Conservation (phyloP, 2,329 filamentous ascomycete genomes). For the Proliferodiscus dingleyae region DNA sequence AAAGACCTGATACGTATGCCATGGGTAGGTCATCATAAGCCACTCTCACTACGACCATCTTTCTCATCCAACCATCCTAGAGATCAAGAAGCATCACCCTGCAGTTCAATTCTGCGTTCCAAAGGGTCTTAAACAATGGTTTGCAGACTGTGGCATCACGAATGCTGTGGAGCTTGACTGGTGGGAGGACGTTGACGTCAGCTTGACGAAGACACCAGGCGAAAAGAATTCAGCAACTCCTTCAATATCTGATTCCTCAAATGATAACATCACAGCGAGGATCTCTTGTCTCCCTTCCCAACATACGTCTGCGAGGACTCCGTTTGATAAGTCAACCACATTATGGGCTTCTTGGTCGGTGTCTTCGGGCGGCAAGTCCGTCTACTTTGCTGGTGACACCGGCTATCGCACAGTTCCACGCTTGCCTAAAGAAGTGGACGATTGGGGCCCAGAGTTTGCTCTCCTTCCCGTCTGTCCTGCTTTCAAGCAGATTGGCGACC, state of each 20-base stretch:
- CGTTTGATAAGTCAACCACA: constrained; percentile 64
- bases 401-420: constrained; percentile 77
- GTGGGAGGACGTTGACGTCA: constrained; percentile 84
- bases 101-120: constrained; percentile 85
- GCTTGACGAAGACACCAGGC: constrained; percentile 43
- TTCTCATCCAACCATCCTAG: constrained; percentile 67
- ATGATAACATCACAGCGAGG: constrained; percentile 57
- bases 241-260: constrained; percentile 19
- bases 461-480: constrained; percentile 72
- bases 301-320: constrained; percentile 66
- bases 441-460: constrained; percentile 64
- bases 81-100: constrained; percentile 67
- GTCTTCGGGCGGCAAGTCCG: constrained; percentile 65
- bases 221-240: constrained; percentile 23
- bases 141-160: constrained; percentile 61
- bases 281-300: constrained; percentile 81
- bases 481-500: constrained; percentile 75
- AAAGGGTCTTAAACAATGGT: constrained; percentile 79
- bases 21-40: constrained; percentile 24
- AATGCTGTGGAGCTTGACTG: constrained; percentile 89
- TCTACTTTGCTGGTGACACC: constrained; percentile 88
- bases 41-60: constrained; percentile 84
- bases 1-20: neutral
- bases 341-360: constrained; percentile 89
- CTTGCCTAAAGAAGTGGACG: constrained; percentile 57